Evolutionary conservation across 2,329 filamentous ascomycete species (phyloP), one percentile per base, ranked within the genome.

Genomic region (Capronia americana): DNA sequence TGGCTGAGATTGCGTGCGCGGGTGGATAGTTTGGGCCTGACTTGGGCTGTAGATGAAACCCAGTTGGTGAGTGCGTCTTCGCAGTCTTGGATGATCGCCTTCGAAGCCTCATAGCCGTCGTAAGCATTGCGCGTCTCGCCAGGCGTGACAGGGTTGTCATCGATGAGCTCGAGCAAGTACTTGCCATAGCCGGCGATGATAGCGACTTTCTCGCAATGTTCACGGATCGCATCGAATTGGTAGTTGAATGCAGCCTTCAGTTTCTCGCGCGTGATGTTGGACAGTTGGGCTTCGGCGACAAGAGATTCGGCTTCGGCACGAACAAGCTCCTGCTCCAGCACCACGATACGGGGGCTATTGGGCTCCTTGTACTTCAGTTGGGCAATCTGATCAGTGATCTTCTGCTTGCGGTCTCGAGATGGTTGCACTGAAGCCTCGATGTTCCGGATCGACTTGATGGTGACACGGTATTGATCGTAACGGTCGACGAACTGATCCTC

Each of bases 291-390:
- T 81, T 99, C 95, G 69, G 95, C 95, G 64, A 99, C 95, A 14
- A 99, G 88, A n/a, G 95, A 98, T 80, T 99, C 95, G 75, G 95
- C 95, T 81, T 99, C 95, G 73, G 95, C 95, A 74, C 95, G 93
- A 73, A 99, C 95, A 66, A 99, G 91, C 81, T 99, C 95, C 81
- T 99, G 95, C 82, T 99, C 95, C 63, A 99, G 89, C 48, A 99
- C 93, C 65, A 97, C 93, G 74, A 99, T 97, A 83, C 93, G 95
- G 70, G 94, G 93, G 41, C 93, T 97, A 84, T 96, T 97, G 73
- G 95, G 95, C 81, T 99, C 95, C 85, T 99, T 99, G 88, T 98
- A 99, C 82, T 99, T 99, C 75, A 99, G 87, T 80, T 98, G 94
- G 58, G 95, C 94, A 74, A 99, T 99, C 78, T 98, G 92, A 78